Base-by-base conservation (phyloP, 148 eudicot genomes). In the Heliosperma pusillum region DNA sequence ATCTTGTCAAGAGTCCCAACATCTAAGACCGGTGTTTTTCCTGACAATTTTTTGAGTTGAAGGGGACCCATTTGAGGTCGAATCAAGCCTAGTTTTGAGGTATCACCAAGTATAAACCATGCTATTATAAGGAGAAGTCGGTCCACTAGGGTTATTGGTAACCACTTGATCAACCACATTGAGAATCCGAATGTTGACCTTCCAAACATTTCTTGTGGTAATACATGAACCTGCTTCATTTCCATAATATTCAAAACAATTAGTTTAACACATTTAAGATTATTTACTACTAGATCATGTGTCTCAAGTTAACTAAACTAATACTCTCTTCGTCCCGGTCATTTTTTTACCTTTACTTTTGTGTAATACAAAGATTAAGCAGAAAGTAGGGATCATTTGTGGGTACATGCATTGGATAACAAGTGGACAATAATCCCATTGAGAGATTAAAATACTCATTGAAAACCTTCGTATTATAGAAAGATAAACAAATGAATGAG, bases 1-100 rank as follows among this genome's bases (percentile, higher is more conserved):
- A 91, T 91, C 86, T 89, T 91, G 82, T 82, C 88, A 70, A 91
- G 89, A 2, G 97, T 89, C 69, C 97, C 97, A 55, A 91, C 90
- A 72, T 91, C 97, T 73, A 91, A 71, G 57, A 91, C 97, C 3
- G 97, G 97, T 0, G 97, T 91, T 72, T 91, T 91, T 10, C 97
- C 97, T n/a, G 91, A 84, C 74, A 82, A n/a, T 74, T 78, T 88
- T 79, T 91, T 91, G 44, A 89, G 88, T 71, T 91, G 86, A 44
- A 91, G 87, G 1, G 97, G 97, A 11, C 97, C 97, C 71, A 75
- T 59, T 21, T 61, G 16, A 1, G 97, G 97, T 33, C 97, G 80
- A 45, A 70, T 73, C 15, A 91, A 81, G 30, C 97, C 97, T 19
- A 85, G 19, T 29, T 74, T 79, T 17, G 87, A 74, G 11, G 97